A percentile compares a stretch with the other conserved stretches of the same genome.
phyloP scores from a whole-genome alignment of 805 yeast genomes.

The Brettanomyces naardenensis region DNA sequence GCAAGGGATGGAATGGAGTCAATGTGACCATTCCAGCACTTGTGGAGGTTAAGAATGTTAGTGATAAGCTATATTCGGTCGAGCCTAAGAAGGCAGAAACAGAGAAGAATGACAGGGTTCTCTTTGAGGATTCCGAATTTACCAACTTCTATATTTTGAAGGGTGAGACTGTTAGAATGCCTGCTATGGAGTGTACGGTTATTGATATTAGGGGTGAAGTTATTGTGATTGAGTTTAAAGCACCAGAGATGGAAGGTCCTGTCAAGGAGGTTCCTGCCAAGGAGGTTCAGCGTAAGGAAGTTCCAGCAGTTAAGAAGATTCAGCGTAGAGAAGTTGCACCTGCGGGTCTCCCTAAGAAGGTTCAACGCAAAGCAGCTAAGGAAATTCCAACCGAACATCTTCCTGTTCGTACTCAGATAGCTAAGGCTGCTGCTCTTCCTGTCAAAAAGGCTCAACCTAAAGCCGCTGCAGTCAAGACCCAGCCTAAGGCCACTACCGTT shows the following conservation, averaged over 20 bases:
- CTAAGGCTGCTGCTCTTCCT: neutral
- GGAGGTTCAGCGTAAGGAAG: neutral
- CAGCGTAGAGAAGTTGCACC: neutral
- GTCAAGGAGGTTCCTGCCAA: neutral
- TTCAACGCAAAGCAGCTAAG: neutral
- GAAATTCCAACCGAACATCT: neutral
- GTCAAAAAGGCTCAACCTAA: neutral
- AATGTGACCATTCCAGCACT: constrained; percentile 53
- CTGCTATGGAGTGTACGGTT: constrained; percentile 51
- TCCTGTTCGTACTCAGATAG: neutral
- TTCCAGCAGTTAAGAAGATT: neutral
- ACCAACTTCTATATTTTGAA: constrained; percentile 52
- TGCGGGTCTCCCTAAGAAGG: neutral
- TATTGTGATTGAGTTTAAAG: constrained; percentile 12
- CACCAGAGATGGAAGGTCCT: neutral
- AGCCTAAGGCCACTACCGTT: neutral
- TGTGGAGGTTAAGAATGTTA: constrained; percentile 20
- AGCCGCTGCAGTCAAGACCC: neutral
- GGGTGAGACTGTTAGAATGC: constrained; percentile 58
- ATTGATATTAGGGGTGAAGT: constrained; percentile 68
- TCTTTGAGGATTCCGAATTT: constrained; percentile 32
- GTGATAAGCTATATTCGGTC: constrained; percentile 15
- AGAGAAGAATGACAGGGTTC: constrained; percentile 21
- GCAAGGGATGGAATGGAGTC: constrained; percentile 81
- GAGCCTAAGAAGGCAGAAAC: constrained; percentile 1